A percentile compares a stretch with the other conserved stretches of the same genome.
Conservation (phyloP, 1,139 yeast species). For the Zygosaccharomyces pseudobailii region DNA sequence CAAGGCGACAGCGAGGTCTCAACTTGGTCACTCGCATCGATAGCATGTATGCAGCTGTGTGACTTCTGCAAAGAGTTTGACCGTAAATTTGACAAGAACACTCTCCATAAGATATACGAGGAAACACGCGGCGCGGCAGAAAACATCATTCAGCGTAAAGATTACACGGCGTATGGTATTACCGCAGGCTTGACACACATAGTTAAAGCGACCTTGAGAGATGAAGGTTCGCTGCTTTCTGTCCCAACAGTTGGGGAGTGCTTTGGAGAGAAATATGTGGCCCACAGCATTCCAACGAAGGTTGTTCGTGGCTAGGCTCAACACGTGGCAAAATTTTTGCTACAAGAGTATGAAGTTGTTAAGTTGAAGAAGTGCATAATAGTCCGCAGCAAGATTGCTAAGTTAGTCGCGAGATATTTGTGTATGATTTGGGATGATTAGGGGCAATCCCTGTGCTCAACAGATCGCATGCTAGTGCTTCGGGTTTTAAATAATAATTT, state of each 20-base stretch:
- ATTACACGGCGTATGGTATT: conserved; percentile 9
- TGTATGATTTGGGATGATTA: too few species aligned
- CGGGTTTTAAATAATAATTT: too few species aligned
- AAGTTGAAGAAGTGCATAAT: conserved; percentile 6
- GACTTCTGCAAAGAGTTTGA: conserved; percentile 7
- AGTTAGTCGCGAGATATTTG: too few species aligned
- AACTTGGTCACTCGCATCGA: conserved; percentile 9
- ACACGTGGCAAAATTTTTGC: conserved; percentile 4
- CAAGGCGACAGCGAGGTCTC: conserved; percentile 10
- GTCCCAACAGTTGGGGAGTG: conserved; percentile 10
- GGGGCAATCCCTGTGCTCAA: too few species aligned
- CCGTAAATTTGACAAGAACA: conserved; percentile 1
- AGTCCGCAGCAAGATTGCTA: not conserved
- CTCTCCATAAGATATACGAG: conserved; percentile 6
- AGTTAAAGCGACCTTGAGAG: conserved; percentile 8
- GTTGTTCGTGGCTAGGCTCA: conserved; percentile 8
- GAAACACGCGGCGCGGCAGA: conserved; percentile 9
- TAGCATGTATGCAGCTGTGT: conserved; percentile 11
- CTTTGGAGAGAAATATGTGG: conserved; percentile 6
- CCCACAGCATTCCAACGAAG: conserved; percentile 8
- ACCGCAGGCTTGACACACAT: conserved; percentile 10
- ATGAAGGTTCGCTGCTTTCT: conserved; percentile 5
- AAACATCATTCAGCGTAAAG: conserved; percentile 11
- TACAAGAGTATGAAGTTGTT: conserved; percentile 6
- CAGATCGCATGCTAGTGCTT: too few species aligned